Evolutionary conservation across 78 protist species (phyloP).

Genomic region (Mantamonas sphyraenae): DNA sequence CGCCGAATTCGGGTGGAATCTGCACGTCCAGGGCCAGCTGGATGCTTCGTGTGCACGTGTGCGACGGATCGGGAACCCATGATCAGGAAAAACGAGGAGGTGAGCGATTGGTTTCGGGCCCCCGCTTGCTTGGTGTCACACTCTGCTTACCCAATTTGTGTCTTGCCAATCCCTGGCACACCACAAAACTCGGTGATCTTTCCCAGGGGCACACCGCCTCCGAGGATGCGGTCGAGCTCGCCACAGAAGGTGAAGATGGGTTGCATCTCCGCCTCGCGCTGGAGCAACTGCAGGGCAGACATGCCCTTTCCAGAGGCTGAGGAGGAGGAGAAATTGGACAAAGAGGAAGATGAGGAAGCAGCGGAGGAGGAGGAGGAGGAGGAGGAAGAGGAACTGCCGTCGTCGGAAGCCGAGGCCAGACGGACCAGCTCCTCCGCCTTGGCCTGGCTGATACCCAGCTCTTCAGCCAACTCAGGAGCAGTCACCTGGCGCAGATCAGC

Average conservation of each 20-base stretch:
- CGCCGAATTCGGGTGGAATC: constrained; percentile 35
- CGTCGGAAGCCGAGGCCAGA: no score
- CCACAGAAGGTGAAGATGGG: constrained; percentile 44
- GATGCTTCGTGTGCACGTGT: constrained; percentile 5
- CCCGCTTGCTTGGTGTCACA: neutral
- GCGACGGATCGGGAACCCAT: no score
- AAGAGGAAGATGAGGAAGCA: no score
- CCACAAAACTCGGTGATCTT: constrained; percentile 67
- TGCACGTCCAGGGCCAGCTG: constrained; percentile 53
- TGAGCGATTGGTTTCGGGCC: neutral
- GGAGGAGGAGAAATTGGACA: no score
- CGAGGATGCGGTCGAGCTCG: constrained; percentile 38
- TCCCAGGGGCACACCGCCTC: constrained; percentile 40
- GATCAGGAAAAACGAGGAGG: no score
- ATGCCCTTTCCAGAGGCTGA: neutral
- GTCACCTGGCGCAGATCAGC: no score
- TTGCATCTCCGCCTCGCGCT: neutral
- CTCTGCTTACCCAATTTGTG: constrained; percentile 38
- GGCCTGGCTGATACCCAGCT: no score
- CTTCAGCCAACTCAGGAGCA: no score
- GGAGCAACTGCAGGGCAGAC: constrained; percentile 25
- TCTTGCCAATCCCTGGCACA: constrained; percentile 70
- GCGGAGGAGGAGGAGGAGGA: no score
- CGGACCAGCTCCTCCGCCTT: no score
- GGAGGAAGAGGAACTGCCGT: no score